Base-by-base conservation (phyloP, 1,139 yeast species). In the Candida tunisiensis region DNA sequence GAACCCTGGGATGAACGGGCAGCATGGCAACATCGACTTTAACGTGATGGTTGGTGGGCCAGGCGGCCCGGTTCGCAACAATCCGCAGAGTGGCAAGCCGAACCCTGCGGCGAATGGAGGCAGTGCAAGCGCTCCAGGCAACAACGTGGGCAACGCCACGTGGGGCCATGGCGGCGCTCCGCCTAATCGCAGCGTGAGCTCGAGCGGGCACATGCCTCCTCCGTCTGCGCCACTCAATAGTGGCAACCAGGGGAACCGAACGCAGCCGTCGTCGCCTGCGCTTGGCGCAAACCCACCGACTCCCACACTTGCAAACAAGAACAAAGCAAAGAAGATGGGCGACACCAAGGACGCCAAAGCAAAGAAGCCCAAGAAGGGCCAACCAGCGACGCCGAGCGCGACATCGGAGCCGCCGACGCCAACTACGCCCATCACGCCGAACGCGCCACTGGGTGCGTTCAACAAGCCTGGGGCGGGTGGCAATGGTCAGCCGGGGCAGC, bases 211-310 rank as follows among this genome's bases (percentile, higher is more conserved):
- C 12, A 29, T 26, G 8, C 29, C 22, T 22, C 33, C 25, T 10
- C 30, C 27, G 18, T 30, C 26, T 14, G 25, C 28, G n/a, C 22
- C n/a, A 20, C n/a, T n/a, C n/a, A n/a, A 43, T 25, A 35, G 44
- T 20, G 38, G 37, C 5, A 46, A 41, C 29, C 62, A 63, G 24
- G 53, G 64, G n/a, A 68, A 65, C 31, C 53, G 62, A 3, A 50
- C 53, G 25, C 64, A 68, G 59, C 53, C 63, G 2, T 44, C 55
- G 21, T 48, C 53, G 25, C 37, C 60, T 23, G 37, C 60, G 17
- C 52, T 60, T 47, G 64, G 56, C 25, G 42, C 55, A 3, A 43
- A 41, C 28, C 42, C 43, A 19, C 57, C 54, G 16, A 47, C 55
- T 36, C 44, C 56, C 24, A 50, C 49, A 24, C 45, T 53, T 30